These are phyloP conservation scores for Syzygium jambos DNA, from an alignment of 345 rosid genomes.

Conservation along the genomic window DNA sequence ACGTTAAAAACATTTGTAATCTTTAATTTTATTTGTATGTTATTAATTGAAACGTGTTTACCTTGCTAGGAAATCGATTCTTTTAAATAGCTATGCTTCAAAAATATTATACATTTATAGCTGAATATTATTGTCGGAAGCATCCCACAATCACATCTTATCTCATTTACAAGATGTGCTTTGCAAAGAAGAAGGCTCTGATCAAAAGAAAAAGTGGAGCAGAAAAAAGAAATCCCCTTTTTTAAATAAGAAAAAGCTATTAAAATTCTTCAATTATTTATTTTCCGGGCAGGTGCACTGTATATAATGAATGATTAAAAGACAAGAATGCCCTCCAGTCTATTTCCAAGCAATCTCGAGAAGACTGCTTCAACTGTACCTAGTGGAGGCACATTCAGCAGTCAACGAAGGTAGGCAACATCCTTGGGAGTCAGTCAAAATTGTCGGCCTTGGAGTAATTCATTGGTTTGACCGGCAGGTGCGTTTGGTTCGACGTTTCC, in stretches of 20 bases:
- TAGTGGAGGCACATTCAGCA: neutral
- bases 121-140: accelerated
- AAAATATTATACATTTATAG: neutral
- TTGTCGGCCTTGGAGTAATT: neutral
- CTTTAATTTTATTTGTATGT: neutral
- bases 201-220: too few relatives aligned
- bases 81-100: too few relatives aligned
- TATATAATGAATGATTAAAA: neutral
- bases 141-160: neutral
- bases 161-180: neutral
- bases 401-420: neutral
- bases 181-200: too few relatives aligned
- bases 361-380: neutral
- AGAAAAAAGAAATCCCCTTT: too few relatives aligned
- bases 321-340: neutral
- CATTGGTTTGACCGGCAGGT: neutral
- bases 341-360: neutral
- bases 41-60: too few relatives aligned
- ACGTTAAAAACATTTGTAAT: accelerated
- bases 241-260: too few relatives aligned
- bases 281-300: neutral
- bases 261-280: neutral
- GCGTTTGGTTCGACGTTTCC: too few relatives aligned
- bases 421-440: neutral
- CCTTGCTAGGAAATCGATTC: neutral